Conservation (phyloP, 345 rosid species). For the Aethionema arabicum region DNA sequence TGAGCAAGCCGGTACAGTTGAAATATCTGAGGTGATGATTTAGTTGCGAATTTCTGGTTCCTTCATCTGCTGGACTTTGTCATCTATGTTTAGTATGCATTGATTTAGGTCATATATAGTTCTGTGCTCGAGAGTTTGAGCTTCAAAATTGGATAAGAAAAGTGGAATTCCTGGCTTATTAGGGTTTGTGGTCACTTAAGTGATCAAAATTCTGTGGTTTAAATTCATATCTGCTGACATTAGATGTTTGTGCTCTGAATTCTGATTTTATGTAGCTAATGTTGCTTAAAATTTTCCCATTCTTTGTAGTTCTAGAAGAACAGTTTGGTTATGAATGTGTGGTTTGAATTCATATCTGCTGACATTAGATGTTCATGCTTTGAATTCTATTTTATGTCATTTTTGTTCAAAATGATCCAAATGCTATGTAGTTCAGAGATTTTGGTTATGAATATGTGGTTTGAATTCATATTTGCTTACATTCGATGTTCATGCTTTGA, state of each 20-base stretch:
- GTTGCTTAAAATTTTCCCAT: not conserved
- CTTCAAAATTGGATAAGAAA: slow-evolving; percentile 1
- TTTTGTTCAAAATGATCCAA: no score
- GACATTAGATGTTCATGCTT: slow-evolving; percentile 1
- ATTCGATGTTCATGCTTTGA: not conserved
- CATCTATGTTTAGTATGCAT: slow-evolving; percentile 2
- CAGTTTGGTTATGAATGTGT: not conserved
- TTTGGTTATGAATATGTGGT: not conserved
- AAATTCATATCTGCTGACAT: no score
- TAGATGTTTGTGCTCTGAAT: not conserved
- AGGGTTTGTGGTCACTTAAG: not conserved
- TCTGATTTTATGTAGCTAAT: not conserved
- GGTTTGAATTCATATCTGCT: not conserved
- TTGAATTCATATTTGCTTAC: no score
- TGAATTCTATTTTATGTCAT: no score
- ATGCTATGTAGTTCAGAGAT: no score
- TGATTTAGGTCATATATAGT: slow-evolving; percentile 13
- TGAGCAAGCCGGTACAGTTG: slow-evolving; percentile 88
- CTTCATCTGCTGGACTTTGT: not conserved
- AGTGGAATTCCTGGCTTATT: slow-evolving; percentile 2
- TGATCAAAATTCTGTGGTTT: slow-evolving; percentile 12
- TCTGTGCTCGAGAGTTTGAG: not conserved
- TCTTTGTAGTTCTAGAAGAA: not conserved
- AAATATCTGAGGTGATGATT: slow-evolving; percentile 74
- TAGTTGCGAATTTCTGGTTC: not conserved